A percentile compares a stretch with the other conserved stretches of the same genome.
phyloP scores from a whole-genome alignment of 2,329 filamentous ascomycete species.

The Cercospora sojina region DNA sequence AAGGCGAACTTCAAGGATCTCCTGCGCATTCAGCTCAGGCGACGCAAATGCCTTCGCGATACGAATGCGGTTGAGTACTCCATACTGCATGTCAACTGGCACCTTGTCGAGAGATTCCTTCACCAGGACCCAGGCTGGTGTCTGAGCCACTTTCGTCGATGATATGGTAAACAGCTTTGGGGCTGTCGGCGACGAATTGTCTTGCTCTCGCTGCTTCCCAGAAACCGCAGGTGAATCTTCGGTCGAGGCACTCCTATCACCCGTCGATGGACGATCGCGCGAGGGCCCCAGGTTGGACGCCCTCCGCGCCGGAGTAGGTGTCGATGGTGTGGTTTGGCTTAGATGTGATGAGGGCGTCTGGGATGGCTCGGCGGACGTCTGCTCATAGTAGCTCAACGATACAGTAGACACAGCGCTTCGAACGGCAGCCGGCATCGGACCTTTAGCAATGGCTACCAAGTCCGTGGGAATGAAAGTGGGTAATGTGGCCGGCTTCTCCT shows the following conservation, averaged over 20 bases:
- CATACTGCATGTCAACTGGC: constrained; percentile 73
- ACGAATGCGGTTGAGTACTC: constrained; percentile 78
- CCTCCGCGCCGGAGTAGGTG: constrained; percentile 62
- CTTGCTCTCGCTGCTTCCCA: constrained; percentile 34
- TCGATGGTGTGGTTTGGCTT: constrained; percentile 55
- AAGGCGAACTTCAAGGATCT: constrained; percentile 72
- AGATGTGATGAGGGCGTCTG: constrained; percentile 37
- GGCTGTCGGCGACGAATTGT: constrained; percentile 40
- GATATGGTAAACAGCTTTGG: constrained; percentile 65
- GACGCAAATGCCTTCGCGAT: constrained; percentile 75
- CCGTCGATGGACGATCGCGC: constrained; percentile 35
- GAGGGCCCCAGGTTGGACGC: constrained; percentile 53
- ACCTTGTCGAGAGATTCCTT: constrained; percentile 55
- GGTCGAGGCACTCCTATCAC: constrained; percentile 28
- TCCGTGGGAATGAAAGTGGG: constrained; percentile 74
- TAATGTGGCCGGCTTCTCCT: constrained; percentile 64
- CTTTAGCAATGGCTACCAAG: constrained; percentile 70
- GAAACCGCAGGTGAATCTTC: constrained; percentile 32
- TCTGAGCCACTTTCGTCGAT: constrained; percentile 45
- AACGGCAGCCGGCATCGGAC: constrained; percentile 40
- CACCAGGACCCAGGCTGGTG: constrained; percentile 46
- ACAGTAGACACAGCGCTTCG: constrained; percentile 80
- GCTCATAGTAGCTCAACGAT: constrained; percentile 73
- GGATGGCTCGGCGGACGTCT: constrained; percentile 33
- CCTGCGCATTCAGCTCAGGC: constrained; percentile 65